Evolutionary conservation across 2,329 filamentous ascomycete genomes (phyloP).

Genomic region (Fusarium tanahbumbuense): DNA sequence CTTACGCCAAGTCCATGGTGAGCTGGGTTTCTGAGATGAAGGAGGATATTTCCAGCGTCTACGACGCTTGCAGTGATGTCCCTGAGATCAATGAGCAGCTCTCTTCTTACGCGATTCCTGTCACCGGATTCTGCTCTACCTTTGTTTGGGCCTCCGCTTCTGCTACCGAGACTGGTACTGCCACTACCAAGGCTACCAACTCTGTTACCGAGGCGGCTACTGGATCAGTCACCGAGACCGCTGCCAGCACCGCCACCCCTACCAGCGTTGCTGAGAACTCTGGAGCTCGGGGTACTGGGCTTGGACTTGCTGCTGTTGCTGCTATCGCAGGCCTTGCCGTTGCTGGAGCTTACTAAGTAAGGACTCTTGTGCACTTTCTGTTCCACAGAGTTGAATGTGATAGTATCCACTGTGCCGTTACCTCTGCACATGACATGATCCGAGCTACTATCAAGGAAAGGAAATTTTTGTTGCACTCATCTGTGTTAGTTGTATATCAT

Average conservation of each 20-base stretch:
- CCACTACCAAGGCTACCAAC: background rate
- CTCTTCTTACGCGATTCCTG: background rate
- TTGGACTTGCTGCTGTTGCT: background rate
- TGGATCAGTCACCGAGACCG: background rate
- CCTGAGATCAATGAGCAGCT: background rate
- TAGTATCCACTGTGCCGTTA: too few species aligned
- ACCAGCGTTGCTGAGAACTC: background rate
- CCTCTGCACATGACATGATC: too few species aligned
- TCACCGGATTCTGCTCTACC: background rate
- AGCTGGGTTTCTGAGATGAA: background rate
- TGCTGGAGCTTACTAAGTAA: background rate
- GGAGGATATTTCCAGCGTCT: background rate
- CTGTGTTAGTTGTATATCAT: background rate
- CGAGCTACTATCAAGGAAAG: too few species aligned
- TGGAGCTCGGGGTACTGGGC: background rate
- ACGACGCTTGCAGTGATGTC: background rate
- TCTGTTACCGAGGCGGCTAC: background rate
- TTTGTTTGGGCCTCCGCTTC: background rate
- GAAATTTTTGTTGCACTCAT: fast-evolving
- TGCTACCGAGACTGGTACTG: background rate
- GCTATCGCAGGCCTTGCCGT: background rate
- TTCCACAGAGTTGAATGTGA: too few species aligned
- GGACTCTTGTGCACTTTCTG: too few species aligned
- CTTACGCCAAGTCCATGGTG: constrained; percentile 4
- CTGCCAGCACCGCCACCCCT: background rate